Base-by-base conservation (phyloP, 805 yeast genomes). In the Huiozyma naganishii region DNA sequence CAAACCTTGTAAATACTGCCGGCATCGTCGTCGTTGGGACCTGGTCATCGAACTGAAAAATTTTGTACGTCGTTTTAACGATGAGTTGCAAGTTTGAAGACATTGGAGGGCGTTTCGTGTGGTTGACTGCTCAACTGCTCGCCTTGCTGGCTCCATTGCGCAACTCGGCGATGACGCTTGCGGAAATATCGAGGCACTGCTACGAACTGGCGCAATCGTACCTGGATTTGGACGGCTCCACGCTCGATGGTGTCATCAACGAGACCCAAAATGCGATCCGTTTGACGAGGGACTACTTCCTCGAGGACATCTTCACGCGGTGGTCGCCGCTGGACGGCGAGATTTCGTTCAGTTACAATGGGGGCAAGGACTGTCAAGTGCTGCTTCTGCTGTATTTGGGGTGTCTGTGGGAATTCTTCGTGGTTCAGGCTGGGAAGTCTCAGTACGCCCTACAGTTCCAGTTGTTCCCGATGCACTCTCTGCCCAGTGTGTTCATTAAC, bases 321-420 rank as follows among this genome's bases (percentile, higher is more conserved):
- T 59, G 65, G 61, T 49, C 55, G 37, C 64, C 65, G 6, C 45
- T 57, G 10, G 50, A 49, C 39, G 66, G 70, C 9, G 79, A 82
- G 45, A 64, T 84, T 4, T 82, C 97, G 0, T 70, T 92, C 10
- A 83, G 95, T 2, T 92, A 83, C 62, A 92, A 92, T 59, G 98
- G 98, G 8, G 98, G 98, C 1, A 92, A 92, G 58, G 98, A 92
- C 65, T 92, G 97, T 55, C 74, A 89, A 39, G 97, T 89, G 30
- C 78, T 90, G 82, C 71, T 92, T 44, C 68, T 87, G 11, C 57
- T 92, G 5, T 77, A 85, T 43, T 64, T 89, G 41, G 80, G 92
- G 1, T 76, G 75, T 23, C 66, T 63, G 43, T 55, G 52, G 68
- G 60, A 59, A 40, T 54, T 50, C 32, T 59, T 52, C 32, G 42